Percentiles rank a stretch among this genome's conserved stretches.
Evolutionary conservation across 805 yeast species (phyloP).

Genomic region (Metschnikowia peoriensis): DNA sequence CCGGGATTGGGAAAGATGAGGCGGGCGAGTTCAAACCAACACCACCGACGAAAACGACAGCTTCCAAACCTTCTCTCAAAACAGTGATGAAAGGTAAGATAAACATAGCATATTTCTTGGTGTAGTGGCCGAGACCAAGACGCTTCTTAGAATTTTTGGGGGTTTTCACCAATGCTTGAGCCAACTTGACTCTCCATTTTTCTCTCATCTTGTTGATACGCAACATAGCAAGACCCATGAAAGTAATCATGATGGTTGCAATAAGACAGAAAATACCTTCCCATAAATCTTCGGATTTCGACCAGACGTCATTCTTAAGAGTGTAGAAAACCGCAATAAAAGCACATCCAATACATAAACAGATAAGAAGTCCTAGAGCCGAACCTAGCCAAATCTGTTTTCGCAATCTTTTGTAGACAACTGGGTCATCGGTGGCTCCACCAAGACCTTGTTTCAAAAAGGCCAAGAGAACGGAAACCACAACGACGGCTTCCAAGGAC

Average conservation of each 20-base stretch:
- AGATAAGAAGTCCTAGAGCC: slow-evolving; percentile 64
- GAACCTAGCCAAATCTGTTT: slow-evolving; percentile 90
- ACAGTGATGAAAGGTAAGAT: slow-evolving; percentile 87
- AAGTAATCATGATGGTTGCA: slow-evolving; percentile 83
- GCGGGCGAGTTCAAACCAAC: slow-evolving; percentile 34
- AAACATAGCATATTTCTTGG: slow-evolving; percentile 83
- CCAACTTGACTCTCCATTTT: slow-evolving; percentile 95
- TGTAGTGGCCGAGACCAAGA: slow-evolving; percentile 51
- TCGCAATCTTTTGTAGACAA: slow-evolving; percentile 58
- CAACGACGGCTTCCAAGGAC: slow-evolving; percentile 86
- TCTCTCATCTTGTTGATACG: slow-evolving; percentile 94
- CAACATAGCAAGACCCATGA: slow-evolving; percentile 96
- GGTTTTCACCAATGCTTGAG: slow-evolving; percentile 66
- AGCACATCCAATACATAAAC: slow-evolving; percentile 86
- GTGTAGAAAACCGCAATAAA: slow-evolving; percentile 92
- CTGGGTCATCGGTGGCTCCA: slow-evolving; percentile 40
- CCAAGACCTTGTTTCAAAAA: slow-evolving; percentile 89
- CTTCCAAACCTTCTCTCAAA: slow-evolving; percentile 85
- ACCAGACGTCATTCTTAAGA: slow-evolving; percentile 79
- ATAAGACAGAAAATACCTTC: slow-evolving; percentile 92
- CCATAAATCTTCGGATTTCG: slow-evolving; percentile 89
- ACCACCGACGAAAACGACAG: slow-evolving; percentile 48
- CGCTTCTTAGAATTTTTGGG: slow-evolving; percentile 32
- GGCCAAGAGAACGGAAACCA: slow-evolving; percentile 87
- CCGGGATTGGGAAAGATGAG: slow-evolving; percentile 87